Percentiles rank a stretch among this genome's conserved stretches.
phyloP scores from a whole-genome alignment of 306 rosid genomes.

The Citrullus mucosospermus region DNA sequence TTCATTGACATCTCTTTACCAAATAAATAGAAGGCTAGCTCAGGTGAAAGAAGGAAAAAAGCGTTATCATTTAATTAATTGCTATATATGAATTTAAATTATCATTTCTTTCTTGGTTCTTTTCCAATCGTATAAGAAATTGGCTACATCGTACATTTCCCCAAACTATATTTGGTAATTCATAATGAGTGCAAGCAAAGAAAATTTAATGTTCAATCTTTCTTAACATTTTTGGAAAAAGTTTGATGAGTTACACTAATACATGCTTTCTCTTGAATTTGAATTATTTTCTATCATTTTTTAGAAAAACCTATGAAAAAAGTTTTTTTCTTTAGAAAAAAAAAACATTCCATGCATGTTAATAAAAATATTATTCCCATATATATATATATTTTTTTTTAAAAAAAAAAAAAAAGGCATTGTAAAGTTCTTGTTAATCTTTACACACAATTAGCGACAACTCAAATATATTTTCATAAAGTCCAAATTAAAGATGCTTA shows the following conservation, averaged over 20 bases:
- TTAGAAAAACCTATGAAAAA: too few species aligned
- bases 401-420: too few species aligned
- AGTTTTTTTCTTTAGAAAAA: too few species aligned
- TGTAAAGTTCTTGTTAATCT: neutral
- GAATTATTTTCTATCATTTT: neutral
- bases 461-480: neutral
- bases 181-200: neutral
- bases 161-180: neutral
- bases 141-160: neutral
- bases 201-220: neutral
- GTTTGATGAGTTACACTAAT: neutral
- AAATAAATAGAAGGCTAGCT: neutral
- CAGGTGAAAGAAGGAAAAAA: neutral
- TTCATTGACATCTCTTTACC: neutral
- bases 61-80: neutral
- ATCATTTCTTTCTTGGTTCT: neutral
- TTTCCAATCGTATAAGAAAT: neutral
- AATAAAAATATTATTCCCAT: neutral
- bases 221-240: neutral
- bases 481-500: neutral
- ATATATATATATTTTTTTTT: neutral
- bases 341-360: neutral
- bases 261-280: neutral
- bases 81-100: neutral
- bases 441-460: neutral